Evolutionary conservation across 176 grass and related monocot species (phyloP).

Genomic region (Puccinellia tenuiflora): DNA sequence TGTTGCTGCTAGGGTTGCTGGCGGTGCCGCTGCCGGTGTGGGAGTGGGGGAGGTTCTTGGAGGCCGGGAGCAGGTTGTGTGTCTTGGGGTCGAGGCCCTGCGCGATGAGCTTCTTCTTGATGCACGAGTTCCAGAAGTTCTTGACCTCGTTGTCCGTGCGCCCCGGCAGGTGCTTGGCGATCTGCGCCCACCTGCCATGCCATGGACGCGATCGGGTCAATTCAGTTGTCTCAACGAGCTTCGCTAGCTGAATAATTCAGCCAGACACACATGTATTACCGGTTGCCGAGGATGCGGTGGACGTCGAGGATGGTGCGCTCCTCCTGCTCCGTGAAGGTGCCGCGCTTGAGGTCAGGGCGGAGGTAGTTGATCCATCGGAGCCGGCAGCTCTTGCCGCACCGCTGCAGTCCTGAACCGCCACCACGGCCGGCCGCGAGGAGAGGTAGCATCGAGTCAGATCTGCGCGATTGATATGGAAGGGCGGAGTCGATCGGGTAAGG

Average conservation of each 20-base stretch:
- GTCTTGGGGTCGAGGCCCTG: slow-evolving; percentile 96
- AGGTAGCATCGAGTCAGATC: background rate
- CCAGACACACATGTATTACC: slow-evolving; percentile 23
- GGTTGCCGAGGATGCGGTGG: slow-evolving; percentile 94
- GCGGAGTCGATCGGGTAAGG: background rate
- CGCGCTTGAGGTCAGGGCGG: slow-evolving; percentile 86
- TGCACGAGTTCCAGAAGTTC: slow-evolving; percentile 99
- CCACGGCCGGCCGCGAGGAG: background rate
- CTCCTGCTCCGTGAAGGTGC: slow-evolving; percentile 83
- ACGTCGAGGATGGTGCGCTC: slow-evolving; percentile 96
- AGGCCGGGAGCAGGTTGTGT: slow-evolving; percentile 85
- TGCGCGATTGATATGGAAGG: background rate
- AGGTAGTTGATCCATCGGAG: slow-evolving; percentile 99
- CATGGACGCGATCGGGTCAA: background rate
- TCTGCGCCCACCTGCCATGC: slow-evolving; percentile 83
- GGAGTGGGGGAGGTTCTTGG: slow-evolving; percentile 37
- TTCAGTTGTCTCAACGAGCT: background rate
- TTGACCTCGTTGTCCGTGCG: slow-evolving; percentile 99
- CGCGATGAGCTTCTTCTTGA: slow-evolving; percentile 99
- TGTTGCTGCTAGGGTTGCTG: slow-evolving; percentile 39
- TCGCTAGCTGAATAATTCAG: background rate
- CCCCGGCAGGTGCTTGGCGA: slow-evolving; percentile 91
- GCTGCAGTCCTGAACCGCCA: slow-evolving; percentile 60
- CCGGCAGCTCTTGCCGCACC: slow-evolving; percentile 99
- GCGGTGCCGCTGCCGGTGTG: background rate